Base-by-base conservation (phyloP, 108 stramenopile species). In the Cyclostephanos tholiformis region DNA sequence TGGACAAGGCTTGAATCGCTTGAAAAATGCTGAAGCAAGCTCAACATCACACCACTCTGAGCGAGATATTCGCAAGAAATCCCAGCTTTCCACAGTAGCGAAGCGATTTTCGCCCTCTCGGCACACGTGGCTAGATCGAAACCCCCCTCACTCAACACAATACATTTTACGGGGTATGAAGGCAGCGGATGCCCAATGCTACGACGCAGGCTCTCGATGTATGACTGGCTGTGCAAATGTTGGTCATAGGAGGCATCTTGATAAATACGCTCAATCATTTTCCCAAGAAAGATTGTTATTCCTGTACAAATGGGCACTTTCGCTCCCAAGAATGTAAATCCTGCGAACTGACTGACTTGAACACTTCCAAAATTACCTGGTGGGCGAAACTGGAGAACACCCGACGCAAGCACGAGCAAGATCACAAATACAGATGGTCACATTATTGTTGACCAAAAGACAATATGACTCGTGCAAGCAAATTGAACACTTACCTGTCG, bases 51-150 rank as follows among this genome's bases (percentile, higher is more conserved):
- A 52, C 72, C 63, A 36, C 90, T 91, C 10, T 91, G 88, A 7
- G 89, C 55, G 22, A 88, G 16, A 66, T 94, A 94, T 75, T 94
- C 93, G 27, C 85, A 88, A n/a, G 85, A 70, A 22, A 94, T 89
- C 14, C 88, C 90, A 51, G 77, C 67, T 4, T 79, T 65, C 90
- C 90, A 91, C 35, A 94, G 82, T 11, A 76, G 65, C 3, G 88
- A 69, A 11, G 90, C 85, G 11, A 94, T 86, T 49, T 75, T 23
- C 25, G 87, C 79, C 7, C 93, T 74, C 17, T 94, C 89, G 25
- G 36, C 19, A 11, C 58, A 53, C 22, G 79, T 79, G 50, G 74
- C 75, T 41, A 78, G 53, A 71, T 91, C 92, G 29, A 91, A 59
- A 30, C 89, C 90, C 60, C 86, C 80, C 16, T 69, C 82, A 62